These are phyloP conservation scores for Eragrostis tef DNA, from an alignment of 202 grass and related monocot species.

Conservation along the genomic window DNA sequence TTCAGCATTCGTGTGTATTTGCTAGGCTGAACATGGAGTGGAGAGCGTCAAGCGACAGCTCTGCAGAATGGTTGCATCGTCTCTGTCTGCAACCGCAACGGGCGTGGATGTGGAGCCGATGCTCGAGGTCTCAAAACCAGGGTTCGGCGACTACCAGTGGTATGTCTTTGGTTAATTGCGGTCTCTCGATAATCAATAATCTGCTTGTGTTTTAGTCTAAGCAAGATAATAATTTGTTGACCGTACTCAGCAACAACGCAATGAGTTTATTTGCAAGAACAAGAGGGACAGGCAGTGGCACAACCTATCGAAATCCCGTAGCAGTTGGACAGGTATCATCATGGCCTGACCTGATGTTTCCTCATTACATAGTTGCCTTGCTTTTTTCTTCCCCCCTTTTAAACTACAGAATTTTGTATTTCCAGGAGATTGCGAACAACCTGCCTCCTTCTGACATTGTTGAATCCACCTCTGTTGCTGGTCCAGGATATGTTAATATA, in stretches of 20 bases:
- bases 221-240: too few species aligned
- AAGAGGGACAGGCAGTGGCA: conserved; percentile 76
- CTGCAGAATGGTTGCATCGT: conserved; percentile 54
- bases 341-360: too few species aligned
- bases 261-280: conserved; percentile 90
- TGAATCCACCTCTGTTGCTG: conserved; percentile 81
- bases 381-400: too few species aligned
- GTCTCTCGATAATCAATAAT: too few species aligned
- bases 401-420: neutral
- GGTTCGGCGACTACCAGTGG: conserved; percentile 96
- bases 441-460: conserved; percentile 79
- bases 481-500: conserved; percentile 97
- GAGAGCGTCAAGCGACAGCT: conserved; percentile 88
- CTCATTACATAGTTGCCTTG: too few species aligned
- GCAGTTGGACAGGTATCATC: conserved; percentile 70
- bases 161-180: conserved; percentile 39
- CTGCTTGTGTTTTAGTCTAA: neutral
- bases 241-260: conserved; percentile 72
- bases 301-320: conserved; percentile 80
- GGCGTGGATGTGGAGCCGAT: conserved; percentile 68
- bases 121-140: conserved; percentile 70
- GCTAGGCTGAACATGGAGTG: conserved; percentile 4
- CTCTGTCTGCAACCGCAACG: conserved; percentile 60
- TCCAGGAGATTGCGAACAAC: conserved; percentile 75
- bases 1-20: neutral